These are phyloP conservation scores for Atkinsonella hypoxylon DNA, from an alignment of 2,329 filamentous ascomycete species.

Conservation along the genomic window DNA sequence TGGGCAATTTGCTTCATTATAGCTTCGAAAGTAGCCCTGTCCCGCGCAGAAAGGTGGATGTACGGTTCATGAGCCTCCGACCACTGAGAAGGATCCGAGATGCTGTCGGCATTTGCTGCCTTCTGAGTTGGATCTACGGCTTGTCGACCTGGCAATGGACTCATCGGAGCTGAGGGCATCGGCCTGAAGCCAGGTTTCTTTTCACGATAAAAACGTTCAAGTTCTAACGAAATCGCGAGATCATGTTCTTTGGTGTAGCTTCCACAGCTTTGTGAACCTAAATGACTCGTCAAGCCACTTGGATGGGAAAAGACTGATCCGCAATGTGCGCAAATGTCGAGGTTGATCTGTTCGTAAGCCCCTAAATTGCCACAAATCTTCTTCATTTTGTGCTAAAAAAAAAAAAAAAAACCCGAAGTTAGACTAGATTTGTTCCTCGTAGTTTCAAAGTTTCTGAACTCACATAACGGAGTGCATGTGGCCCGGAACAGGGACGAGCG, in stretches of 20 bases:
- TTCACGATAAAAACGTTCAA: conserved; percentile 3
- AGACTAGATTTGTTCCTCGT: not conserved
- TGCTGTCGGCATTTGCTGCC: not conserved
- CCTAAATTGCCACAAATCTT: conserved; percentile 13
- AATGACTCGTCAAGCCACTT: conserved; percentile 33
- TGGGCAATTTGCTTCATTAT: conserved; percentile 20
- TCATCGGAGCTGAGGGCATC: not conserved
- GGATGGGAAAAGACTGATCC: conserved; percentile 30
- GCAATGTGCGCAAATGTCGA: conserved; percentile 32
- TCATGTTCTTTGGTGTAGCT: conserved; percentile 16
- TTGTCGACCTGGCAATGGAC: not conserved
- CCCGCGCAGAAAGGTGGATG: conserved; percentile 25
- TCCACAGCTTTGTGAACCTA: conserved; percentile 34
- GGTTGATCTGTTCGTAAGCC: conserved; percentile 11
- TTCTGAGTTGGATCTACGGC: not conserved
- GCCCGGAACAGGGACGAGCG: conserved; percentile 22
- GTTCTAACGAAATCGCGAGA: conserved; percentile 1
- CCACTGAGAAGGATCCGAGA: not conserved
- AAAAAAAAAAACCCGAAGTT: not conserved
- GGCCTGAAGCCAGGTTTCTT: not conserved
- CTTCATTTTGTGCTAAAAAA: conserved; percentile 17
- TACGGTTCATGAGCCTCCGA: conserved; percentile 26
- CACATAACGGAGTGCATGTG: conserved; percentile 20
- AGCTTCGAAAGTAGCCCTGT: conserved; percentile 14
- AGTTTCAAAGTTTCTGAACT: conserved; percentile 6